Evolutionary conservation across 106 monocot species (phyloP), one percentile per base, ranked within the genome.

Genomic region (Acorus calamus): DNA sequence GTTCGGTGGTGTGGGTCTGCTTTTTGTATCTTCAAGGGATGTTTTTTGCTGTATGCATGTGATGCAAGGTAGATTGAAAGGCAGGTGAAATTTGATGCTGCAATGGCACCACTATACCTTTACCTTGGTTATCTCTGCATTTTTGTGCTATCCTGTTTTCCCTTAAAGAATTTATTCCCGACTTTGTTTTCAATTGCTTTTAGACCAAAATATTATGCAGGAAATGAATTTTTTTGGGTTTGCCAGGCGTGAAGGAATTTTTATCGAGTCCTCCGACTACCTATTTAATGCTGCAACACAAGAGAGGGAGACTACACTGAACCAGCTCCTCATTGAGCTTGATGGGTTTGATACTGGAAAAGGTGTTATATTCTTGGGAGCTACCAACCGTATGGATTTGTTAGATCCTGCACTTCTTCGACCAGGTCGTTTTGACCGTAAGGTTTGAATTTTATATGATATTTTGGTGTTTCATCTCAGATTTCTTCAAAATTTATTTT

Each of bases 281-380:
- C 65, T 89, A 9, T 89, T 84, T 53, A 84, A 89, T 84, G 84
- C 89, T 69, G 89, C 89, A 60, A 89, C 89, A 62, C 86, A 91
- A 76, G 90, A 91, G 70, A 78, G 90, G 56, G 90, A 91, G 60
- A 86, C 86, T 73, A 91, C 90, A 46, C 86, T 91, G 47, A 91
- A 91, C 67, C 90, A 91, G 68, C 83, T 91, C 4, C 55, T 91
- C 68, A 91, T 86, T 75, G 90, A 91, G 71, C 83, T 91, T 61
- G 86, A 91, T 83, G 90, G 90, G 8, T 91, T 91, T 86, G 90
- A 91, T 73, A 86, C 86, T 55, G 86, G 83, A 64, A 91, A 86
- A 63, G 90, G 90, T 62, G 90, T 91, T 50, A 91, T 91, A 67
- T 86, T 91, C 55, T 71, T 91, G 75, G 90, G 86, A 78, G 90